Base-by-base conservation (phyloP, 2,329 filamentous ascomycete species). In the Cladorrhinum sp. region DNA sequence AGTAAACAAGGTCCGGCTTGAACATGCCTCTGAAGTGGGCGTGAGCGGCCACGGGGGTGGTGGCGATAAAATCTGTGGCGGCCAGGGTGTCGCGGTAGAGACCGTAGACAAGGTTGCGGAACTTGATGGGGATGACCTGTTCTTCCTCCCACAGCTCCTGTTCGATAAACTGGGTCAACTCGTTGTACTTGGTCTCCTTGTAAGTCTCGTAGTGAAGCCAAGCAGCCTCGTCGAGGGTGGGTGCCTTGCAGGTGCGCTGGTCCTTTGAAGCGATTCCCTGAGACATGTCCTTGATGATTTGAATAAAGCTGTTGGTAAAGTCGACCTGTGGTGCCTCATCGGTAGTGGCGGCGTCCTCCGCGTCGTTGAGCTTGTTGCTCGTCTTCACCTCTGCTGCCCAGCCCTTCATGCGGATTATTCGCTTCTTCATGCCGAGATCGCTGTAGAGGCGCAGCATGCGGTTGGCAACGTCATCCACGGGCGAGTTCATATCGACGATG, bases 331-430 rank as follows among this genome's bases (percentile, higher is more conserved):
- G 55, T 9, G 9, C 9, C 26, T 28, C 26, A 28, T 28, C 26
- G 7, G 3, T 33, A 1, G 53, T 56, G 1, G 14, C 42, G 2
- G 57, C 53, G 24, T 62, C 61, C 39, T 62, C 54, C 16, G 57
- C 42, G 3, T 46, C 42, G 18, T 46, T 46, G 3, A 64, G 49
- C 7, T 55, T 50, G 53, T 48, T 30, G 54, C 57, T 62, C 4
- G 48, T 14, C 5, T 8, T 42, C 4, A 62, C 54, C 23, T 62
- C 57, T n/a, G 57, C 12, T 4, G 53, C 61, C 61, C 61, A 62
- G 1, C 57, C 61, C 49, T 60, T 62, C 61, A 62, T 62, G 24
- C 61, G 57, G 28, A 62, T 62, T 39, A 59, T n/a, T 7, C 18
- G 14, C 23, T 52, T 52, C 21, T 9, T 14, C 26, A 26, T 52